Base-by-base conservation (phyloP, 441 rosid species). In the Aleurites moluccanus region DNA sequence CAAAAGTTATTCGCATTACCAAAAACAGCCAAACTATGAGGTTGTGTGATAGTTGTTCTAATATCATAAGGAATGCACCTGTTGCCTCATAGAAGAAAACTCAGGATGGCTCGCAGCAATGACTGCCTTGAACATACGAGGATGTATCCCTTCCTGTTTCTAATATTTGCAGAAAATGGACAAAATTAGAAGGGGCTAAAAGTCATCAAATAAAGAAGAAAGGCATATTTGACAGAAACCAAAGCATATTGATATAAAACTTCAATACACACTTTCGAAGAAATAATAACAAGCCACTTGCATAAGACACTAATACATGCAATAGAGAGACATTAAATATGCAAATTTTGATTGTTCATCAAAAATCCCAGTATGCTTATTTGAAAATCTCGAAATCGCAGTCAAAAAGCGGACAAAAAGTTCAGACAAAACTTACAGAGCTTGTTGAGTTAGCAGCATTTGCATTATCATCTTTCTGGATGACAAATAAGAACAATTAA, bases 31-130 rank as follows among this genome's bases (percentile, higher is more conserved):
- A 52, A 18, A 52, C 6, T 52, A 49, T 16, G 1, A 52, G 56
- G 21, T 52, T 16, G 5, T 52, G 56, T 5, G 56, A 21, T 56
- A 56, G 21, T n/a, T n/a, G 60, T 56, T 21, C 1, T 56, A 42
- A 52, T 4, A 68, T 27, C 25, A 76, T 25, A 52, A 49, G 44
- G 44, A 49, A 59, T 77, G 60, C 76, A 96, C 99, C 97, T 96
- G 99, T 77, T 96, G 99, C 83, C 98, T 91, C 98, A 96, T 85
- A 59, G 98, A 81, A 77, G 98, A 92, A 77, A 96, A 96, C 79
- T 93, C 99, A 7, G 91, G 92, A 80, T 96, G 99, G 79, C 92
- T 91, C 65, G 98, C 93, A 78, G 98, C 97, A 81, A 96, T 89
- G 69, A 96, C 91, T 18, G 95, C 81, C 83, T 96, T 93, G 87